Conservation (phyloP, 2,329 filamentous ascomycete genomes). For the Xylaria sp. region DNA sequence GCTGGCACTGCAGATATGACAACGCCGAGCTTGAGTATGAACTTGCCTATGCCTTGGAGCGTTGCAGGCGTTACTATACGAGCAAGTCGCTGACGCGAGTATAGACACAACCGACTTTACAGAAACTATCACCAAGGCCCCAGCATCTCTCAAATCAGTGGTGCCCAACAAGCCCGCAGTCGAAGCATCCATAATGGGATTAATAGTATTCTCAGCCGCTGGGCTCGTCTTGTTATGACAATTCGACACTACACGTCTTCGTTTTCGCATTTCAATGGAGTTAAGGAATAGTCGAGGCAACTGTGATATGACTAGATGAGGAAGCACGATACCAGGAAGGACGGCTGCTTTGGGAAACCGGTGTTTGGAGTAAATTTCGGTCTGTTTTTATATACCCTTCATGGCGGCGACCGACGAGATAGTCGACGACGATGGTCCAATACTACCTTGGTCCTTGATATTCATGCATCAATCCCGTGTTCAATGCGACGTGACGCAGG, state of each 20-base stretch:
- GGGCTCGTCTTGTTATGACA: slow-evolving; percentile 47
- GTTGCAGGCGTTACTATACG: neutral
- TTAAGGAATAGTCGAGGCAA: slow-evolving; percentile 24
- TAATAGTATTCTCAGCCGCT: slow-evolving; percentile 48
- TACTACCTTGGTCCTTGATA: slow-evolving; percentile 9
- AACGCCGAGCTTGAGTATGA: slow-evolving; percentile 35
- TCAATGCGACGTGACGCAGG: slow-evolving; percentile 19
- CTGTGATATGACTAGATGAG: slow-evolving; percentile 8
- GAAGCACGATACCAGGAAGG: slow-evolving; percentile 19
- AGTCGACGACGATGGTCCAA: slow-evolving; percentile 26
- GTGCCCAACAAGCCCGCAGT: slow-evolving; percentile 44
- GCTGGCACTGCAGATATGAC: slow-evolving; percentile 33
- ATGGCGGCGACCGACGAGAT: slow-evolving; percentile 24
- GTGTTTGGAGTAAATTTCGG: slow-evolving; percentile 31
- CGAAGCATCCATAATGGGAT: slow-evolving; percentile 48
- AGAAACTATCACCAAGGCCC: slow-evolving; percentile 34
- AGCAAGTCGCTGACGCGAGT: slow-evolving; percentile 32
- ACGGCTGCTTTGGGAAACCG: slow-evolving; percentile 20
- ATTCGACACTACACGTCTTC: neutral
- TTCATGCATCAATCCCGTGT: slow-evolving; percentile 28
- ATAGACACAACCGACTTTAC: slow-evolving; percentile 41
- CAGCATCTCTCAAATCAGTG: slow-evolving; percentile 38
- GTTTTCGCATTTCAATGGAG: slow-evolving; percentile 41
- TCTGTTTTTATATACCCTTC: slow-evolving; percentile 35
- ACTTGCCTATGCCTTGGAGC: slow-evolving; percentile 16